Base-by-base conservation (phyloP, 768 basidiomycete genomes). In the Peribolospora baueri region DNA sequence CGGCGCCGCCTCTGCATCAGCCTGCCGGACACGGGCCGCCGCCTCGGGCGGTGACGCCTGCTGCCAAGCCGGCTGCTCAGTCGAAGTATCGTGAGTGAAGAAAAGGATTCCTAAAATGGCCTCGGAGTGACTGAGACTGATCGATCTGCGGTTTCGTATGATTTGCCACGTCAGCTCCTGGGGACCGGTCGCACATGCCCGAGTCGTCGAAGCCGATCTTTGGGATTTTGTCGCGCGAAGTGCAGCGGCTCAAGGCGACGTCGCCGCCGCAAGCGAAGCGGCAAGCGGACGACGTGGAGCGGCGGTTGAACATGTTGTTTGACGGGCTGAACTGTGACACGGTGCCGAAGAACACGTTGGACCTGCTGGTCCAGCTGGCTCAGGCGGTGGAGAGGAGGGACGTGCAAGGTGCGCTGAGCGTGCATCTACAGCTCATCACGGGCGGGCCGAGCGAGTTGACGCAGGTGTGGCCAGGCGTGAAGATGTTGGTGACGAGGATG, bases 321-420 rank as follows among this genome's bases (percentile, higher is more conserved):
- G 90, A 93, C 64, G 80, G 79, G n/a, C 68, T 95, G 61, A 93
- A 95, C 66, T 87, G 84, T 63, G 78, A 86, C 61, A 82, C 82
- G 5, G 65, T 93, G 14, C 80, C 84, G 10, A 70, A 71, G 57
- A 66, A 74, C 8, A 78, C 84, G 36, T 74, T 82, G 10, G 81
- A 82, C 47, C 77, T 82, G 60, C 69, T 93, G 40, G 63, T 77
- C 25, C 75, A 78, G 46, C 71, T 95, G 48, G 73, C 77, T 3
- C 72, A 75, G 71, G 88, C 87, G 2, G 88, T 95, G 73, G 76
- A 75, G 53, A 74, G 76, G 5, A 78, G 74, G 53, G 82, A 95
- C 67, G 79, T 80, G 56, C 75, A 80, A 39, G 75, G 73, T 40
- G 84, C 88, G 14, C 67, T 88, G 62, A 75, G 79, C 5, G 78